Percentiles rank a stretch among this genome's conserved stretches.
Evolutionary conservation across 1,284 basidiomycete species (phyloP).

Genomic region (Marasmius tenuissimus): DNA sequence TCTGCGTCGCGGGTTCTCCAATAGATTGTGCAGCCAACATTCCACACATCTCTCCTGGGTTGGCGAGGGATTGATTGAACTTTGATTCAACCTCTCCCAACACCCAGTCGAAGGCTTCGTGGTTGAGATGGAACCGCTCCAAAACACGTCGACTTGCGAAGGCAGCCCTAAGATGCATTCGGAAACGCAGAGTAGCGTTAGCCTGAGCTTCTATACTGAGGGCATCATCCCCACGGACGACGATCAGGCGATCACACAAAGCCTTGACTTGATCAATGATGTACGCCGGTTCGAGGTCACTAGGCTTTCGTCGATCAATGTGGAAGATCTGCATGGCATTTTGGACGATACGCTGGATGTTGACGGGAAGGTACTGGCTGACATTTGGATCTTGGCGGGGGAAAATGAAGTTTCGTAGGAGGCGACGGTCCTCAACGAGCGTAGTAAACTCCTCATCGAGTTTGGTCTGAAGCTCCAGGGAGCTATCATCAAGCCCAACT

Average conservation of each 20-base stretch:
- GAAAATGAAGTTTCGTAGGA: conserved; percentile 86
- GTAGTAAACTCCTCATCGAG: conserved; percentile 83
- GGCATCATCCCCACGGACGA: conserved; percentile 85
- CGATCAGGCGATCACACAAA: conserved; percentile 70
- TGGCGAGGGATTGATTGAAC: conserved; percentile 89
- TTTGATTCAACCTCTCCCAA: conserved; percentile 94
- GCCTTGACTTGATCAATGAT: conserved; percentile 81
- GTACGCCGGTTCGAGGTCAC: conserved; percentile 42
- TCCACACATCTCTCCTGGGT: conserved; percentile 99
- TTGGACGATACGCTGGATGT: conserved; percentile 92
- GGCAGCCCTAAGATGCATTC: conserved; percentile 88
- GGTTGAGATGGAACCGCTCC: conserved; percentile 84
- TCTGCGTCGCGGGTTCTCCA: conserved; percentile 98
- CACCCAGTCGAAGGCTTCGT: conserved; percentile 97
- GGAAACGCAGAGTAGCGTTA: conserved; percentile 92
- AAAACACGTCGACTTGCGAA: conserved; percentile 84
- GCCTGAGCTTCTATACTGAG: conserved; percentile 79
- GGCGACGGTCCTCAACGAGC: conserved; percentile 73
- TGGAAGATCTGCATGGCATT: conserved; percentile 98
- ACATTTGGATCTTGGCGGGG: conserved; percentile 71
- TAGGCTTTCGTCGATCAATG: conserved; percentile 91
- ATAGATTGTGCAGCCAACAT: conserved; percentile 98
- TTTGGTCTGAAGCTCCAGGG: conserved; percentile 84
- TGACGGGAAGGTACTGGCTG: conserved; percentile 87
- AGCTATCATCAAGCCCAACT: conserved; percentile 92